Evolutionary conservation across 805 yeast genomes (phyloP).

Genomic region (Nakazawaea siamensis): DNA sequence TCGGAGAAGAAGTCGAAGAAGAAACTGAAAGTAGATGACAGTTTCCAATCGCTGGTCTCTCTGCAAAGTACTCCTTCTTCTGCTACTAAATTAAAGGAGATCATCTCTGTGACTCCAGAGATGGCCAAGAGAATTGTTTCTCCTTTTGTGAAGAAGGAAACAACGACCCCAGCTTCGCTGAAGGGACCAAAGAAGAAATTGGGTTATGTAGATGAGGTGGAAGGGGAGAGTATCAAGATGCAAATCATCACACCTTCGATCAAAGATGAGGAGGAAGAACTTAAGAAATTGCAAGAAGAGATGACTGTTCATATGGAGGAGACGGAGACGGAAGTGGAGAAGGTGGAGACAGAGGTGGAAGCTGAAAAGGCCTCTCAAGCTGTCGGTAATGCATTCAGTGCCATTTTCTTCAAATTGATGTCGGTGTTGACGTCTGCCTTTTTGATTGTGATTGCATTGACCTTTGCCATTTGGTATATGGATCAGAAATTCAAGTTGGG

Average conservation of each 20-base stretch:
- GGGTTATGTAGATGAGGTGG: constrained; percentile 1
- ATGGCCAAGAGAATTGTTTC: constrained; percentile 26
- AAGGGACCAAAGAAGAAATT: constrained; percentile 9
- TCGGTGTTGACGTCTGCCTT: constrained; percentile 12
- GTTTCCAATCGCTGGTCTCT: constrained; percentile 14
- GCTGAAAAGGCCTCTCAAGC: constrained; percentile 2
- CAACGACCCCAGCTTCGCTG: constrained; percentile 9
- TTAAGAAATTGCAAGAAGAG: constrained; percentile 10
- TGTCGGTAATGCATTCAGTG: constrained; percentile 1
- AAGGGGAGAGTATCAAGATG: constrained; percentile 1
- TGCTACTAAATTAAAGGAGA: constrained; percentile 10
- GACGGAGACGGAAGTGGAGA: constrained; percentile 6
- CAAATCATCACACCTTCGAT: constrained; percentile 10
- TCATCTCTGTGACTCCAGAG: constrained; percentile 13
- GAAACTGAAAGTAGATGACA: no score
- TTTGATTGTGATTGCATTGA: constrained; percentile 26
- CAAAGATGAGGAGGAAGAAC: constrained; percentile 13
- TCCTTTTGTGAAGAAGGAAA: no score
- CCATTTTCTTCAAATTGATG: constrained; percentile 9
- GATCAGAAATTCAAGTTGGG: constrained; percentile 59
- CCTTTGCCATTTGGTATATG: constrained; percentile 51
- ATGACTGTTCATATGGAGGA: constrained; percentile 4
- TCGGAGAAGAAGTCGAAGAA: no score
- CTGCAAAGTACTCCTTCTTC: constrained; percentile 13
- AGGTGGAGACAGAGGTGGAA: constrained; percentile 5